phyloP scores from a whole-genome alignment of 2,329 filamentous ascomycete genomes.

The Pyrenophora graminea region DNA sequence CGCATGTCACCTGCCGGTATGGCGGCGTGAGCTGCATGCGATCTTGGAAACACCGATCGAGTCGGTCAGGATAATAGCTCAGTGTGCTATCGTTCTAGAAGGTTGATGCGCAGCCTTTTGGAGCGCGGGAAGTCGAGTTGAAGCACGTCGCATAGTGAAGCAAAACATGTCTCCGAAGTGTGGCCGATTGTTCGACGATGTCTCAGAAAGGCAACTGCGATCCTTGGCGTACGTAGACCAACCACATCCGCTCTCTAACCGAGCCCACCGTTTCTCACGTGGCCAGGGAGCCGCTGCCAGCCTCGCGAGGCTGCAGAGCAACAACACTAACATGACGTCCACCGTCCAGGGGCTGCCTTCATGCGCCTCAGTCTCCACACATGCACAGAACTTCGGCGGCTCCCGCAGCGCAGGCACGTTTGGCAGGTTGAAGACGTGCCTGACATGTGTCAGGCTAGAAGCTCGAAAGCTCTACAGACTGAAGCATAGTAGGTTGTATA shows the following conservation, averaged over 20 bases:
- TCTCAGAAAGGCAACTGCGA: conserved; percentile 22
- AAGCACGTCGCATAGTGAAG: conserved; percentile 9
- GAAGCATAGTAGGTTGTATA: conserved; percentile 29
- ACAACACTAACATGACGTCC: conserved; percentile 9
- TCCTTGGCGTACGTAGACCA: conserved; percentile 25
- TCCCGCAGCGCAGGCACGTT: conserved; percentile 11
- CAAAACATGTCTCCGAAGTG: conserved; percentile 35
- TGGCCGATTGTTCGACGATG: conserved; percentile 21
- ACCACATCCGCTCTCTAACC: conserved; percentile 14
- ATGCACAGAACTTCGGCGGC: conserved; percentile 13
- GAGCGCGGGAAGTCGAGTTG: conserved; percentile 16
- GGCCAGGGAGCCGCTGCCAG: conserved; percentile 11
- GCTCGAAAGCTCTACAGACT: conserved; percentile 13
- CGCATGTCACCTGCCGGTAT: background rate
- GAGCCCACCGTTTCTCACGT: conserved; percentile 3
- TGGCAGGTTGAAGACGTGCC: conserved; percentile 16
- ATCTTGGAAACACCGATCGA: background rate
- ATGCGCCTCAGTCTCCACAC: conserved; percentile 26
- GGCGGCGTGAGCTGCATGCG: background rate
- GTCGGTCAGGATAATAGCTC: background rate
- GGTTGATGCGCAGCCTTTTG: conserved; percentile 2
- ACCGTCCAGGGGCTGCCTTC: conserved; percentile 28
- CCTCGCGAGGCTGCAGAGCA: conserved; percentile 17
- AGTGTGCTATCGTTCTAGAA: background rate
- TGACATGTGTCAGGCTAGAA: conserved; percentile 23